Conservation (phyloP, 148 eudicot genomes). For the Camellia lanceoleosa region DNA sequence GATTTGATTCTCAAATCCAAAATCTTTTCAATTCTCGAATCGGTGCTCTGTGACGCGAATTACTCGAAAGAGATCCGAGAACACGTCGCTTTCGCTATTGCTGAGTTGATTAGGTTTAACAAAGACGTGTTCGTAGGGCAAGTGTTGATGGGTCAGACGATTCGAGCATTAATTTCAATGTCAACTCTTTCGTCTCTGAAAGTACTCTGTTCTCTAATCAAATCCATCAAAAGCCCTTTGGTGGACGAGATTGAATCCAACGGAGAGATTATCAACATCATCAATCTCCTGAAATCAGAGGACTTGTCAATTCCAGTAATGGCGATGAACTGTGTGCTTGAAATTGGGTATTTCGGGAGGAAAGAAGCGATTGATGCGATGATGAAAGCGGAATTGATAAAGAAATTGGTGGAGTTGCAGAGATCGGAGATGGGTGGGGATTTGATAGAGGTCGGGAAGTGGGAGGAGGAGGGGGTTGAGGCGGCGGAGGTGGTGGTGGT, state of each 20-base stretch:
- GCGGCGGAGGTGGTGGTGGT: constrained; percentile 14
- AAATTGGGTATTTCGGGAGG: constrained; percentile 81
- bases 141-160: constrained; percentile 53
- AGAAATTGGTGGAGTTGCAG: constrained; percentile 66
- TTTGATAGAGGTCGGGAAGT: constrained; percentile 52
- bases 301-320: constrained; percentile 25
- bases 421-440: constrained; percentile 61
- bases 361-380: constrained; percentile 86
- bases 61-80: constrained; percentile 42
- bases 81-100: constrained; percentile 38
- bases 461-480: constrained; percentile 26
- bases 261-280: constrained; percentile 42
- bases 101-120: constrained; percentile 60
- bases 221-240: constrained; percentile 68
- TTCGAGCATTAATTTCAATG: constrained; percentile 47
- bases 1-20: constrained; percentile 58
- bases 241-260: constrained; percentile 64
- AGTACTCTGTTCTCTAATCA: constrained; percentile 52
- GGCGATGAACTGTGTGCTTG: constrained; percentile 61
- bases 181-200: constrained; percentile 35
- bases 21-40: constrained; percentile 43
- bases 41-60: constrained; percentile 31
- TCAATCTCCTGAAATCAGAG: constrained; percentile 29
- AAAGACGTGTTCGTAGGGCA: constrained; percentile 86
- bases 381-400: constrained; percentile 49